These are phyloP conservation scores for Cornus kousa DNA, from an alignment of 148 eudicot genomes.

Conservation along the genomic window DNA sequence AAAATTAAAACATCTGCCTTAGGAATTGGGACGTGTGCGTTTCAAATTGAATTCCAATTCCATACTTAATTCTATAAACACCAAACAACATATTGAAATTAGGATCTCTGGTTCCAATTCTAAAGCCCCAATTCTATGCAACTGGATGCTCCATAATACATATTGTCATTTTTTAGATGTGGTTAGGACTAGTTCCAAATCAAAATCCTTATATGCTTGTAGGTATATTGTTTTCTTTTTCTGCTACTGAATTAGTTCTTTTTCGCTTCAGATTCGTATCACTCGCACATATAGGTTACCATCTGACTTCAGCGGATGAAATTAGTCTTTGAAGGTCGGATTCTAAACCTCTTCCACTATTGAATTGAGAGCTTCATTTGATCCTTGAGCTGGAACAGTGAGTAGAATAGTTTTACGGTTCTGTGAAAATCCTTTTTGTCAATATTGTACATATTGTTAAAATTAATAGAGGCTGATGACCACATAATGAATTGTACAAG, in stretches of 20 bases:
- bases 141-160: too few species aligned
- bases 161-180: not conserved
- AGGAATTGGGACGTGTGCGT: too few species aligned
- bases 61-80: too few species aligned
- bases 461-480: not conserved
- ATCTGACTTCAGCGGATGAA: constrained; percentile 8
- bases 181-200: not conserved
- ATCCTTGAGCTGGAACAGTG: constrained; percentile 2
- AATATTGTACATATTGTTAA: not conserved
- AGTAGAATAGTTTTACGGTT: not conserved
- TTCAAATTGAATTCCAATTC: too few species aligned
- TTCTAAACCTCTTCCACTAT: not conserved
- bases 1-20: too few species aligned
- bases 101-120: too few species aligned
- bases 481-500: not conserved
- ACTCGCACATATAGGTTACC: constrained; percentile 28
- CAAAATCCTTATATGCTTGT: not conserved
- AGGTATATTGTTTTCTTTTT: not conserved
- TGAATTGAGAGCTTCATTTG: constrained; percentile 9
- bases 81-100: too few species aligned
- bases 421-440: not conserved
- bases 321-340: not conserved
- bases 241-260: not conserved
- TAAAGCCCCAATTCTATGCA: too few species aligned
- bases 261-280: constrained; percentile 31